Conservation (phyloP, 1,139 yeast species). For the Hyphopichia fennica region DNA sequence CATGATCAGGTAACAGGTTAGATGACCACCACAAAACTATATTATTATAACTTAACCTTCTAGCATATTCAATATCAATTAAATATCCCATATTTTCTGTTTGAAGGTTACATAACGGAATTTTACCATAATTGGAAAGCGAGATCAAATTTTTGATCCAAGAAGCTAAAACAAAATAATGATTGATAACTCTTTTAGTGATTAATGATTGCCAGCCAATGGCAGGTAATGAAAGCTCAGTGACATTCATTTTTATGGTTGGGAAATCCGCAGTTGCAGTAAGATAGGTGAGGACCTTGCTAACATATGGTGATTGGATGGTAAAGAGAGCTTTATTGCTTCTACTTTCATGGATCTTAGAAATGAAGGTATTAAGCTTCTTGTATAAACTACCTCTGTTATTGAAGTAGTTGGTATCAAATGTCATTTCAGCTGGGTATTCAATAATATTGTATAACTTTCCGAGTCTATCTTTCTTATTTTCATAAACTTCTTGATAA, state of each 20-base stretch:
- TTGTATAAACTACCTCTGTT: slow-evolving; percentile 53
- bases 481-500: slow-evolving; percentile 52
- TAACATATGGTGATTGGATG: slow-evolving; percentile 69
- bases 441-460: slow-evolving; percentile 47
- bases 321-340: slow-evolving; percentile 68
- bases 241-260: slow-evolving; percentile 55
- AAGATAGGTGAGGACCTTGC: slow-evolving; percentile 42
- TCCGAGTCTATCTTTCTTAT: slow-evolving; percentile 48
- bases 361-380: slow-evolving; percentile 53
- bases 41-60: slow-evolving; percentile 63
- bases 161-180: slow-evolving; percentile 69
- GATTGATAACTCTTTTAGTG: slow-evolving; percentile 67
- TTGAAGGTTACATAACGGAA: slow-evolving; percentile 84
- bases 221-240: slow-evolving; percentile 65
- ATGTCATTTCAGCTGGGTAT: slow-evolving; percentile 50
- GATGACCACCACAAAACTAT: slow-evolving; percentile 94
- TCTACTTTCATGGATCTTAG: slow-evolving; percentile 64
- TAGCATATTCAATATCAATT: slow-evolving; percentile 84
- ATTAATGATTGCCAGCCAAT: slow-evolving; percentile 83
- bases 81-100: slow-evolving; percentile 74
- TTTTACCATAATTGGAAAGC: slow-evolving; percentile 68
- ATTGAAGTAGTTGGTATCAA: slow-evolving; percentile 51
- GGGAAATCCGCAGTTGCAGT: slow-evolving; percentile 61
- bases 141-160: slow-evolving; percentile 71
- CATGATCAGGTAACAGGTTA: slow-evolving; percentile 78